phyloP scores from a whole-genome alignment of 768 basidiomycete species.

The Pisolithus marmoratus region DNA sequence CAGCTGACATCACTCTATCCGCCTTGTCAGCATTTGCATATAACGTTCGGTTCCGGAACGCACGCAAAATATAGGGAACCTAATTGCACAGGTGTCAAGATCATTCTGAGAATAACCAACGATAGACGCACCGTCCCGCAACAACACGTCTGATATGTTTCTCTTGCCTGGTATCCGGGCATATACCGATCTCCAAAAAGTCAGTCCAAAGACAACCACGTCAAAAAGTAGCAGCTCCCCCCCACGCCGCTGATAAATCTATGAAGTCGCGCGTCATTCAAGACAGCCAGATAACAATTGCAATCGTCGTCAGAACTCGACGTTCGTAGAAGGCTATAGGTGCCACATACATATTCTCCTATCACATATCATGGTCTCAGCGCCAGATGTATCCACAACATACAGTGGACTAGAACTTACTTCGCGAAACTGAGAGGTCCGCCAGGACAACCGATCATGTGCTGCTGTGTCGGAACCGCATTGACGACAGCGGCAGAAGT shows the following conservation, averaged over 20 bases:
- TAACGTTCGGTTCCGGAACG: not conserved
- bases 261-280: not conserved
- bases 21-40: not conserved
- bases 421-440: too few relatives aligned
- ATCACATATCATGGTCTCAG: not conserved
- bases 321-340: not conserved
- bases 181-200: conserved; percentile 8
- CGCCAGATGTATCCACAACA: too few relatives aligned
- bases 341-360: not conserved
- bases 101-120: not conserved
- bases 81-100: not conserved
- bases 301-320: not conserved
- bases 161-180: conserved; percentile 1
- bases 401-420: too few relatives aligned
- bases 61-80: conserved; percentile 17
- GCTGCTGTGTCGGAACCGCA: too few relatives aligned
- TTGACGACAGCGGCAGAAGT: too few relatives aligned
- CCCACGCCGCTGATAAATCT: conserved; percentile 9
- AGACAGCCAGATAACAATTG: not conserved
- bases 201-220: conserved; percentile 16
- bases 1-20: conserved; percentile 9
- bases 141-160: conserved; percentile 8
- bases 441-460: too few relatives aligned
- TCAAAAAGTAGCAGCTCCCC: conserved; percentile 16
- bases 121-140: conserved; percentile 10